Evolutionary conservation across 345 rosid species (phyloP).

Genomic region (Lepidium sativum): DNA sequence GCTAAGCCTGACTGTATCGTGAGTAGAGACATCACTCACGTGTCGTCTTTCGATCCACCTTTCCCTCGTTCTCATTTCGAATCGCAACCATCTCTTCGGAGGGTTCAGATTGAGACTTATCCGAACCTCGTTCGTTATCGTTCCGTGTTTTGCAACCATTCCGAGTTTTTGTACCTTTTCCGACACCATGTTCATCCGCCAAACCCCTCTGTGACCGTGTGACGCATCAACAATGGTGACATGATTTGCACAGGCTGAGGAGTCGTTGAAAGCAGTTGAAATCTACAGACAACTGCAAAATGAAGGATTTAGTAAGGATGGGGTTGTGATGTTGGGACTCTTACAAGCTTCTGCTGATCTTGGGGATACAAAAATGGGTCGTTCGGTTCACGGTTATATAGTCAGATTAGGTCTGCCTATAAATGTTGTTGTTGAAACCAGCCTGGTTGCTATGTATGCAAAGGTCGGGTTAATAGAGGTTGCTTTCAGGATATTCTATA

Average conservation of each 20-base stretch:
- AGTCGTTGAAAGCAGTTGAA: constrained; percentile 41
- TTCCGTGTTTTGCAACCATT: too few species aligned
- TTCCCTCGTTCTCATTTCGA: too few species aligned
- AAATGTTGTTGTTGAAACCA: constrained; percentile 43
- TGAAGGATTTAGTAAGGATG: constrained; percentile 55
- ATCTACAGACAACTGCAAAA: constrained; percentile 46
- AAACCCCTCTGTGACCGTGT: too few species aligned
- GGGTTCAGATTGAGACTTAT: too few species aligned
- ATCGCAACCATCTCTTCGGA: too few species aligned
- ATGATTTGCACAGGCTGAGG: constrained; percentile 44
- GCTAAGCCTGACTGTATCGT: too few species aligned
- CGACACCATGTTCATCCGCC: too few species aligned
- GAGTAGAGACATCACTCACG: too few species aligned
- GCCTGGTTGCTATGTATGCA: constrained; percentile 64
- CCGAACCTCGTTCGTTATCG: too few species aligned
- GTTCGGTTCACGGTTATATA: constrained; percentile 53
- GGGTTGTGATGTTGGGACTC: constrained; percentile 46
- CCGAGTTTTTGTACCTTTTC: too few species aligned
- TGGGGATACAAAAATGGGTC: constrained; percentile 39
- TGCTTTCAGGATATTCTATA: constrained; percentile 41
- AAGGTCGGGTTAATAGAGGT: constrained; percentile 49
- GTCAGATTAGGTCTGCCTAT: constrained; percentile 38
- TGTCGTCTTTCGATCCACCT: too few species aligned
- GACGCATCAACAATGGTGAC: constrained; percentile 65
- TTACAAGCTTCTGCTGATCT: constrained; percentile 56